These are phyloP conservation scores for Monilinia vaccinii-corymbosi DNA, from an alignment of 2,329 filamentous ascomycete genomes.

Conservation along the genomic window DNA sequence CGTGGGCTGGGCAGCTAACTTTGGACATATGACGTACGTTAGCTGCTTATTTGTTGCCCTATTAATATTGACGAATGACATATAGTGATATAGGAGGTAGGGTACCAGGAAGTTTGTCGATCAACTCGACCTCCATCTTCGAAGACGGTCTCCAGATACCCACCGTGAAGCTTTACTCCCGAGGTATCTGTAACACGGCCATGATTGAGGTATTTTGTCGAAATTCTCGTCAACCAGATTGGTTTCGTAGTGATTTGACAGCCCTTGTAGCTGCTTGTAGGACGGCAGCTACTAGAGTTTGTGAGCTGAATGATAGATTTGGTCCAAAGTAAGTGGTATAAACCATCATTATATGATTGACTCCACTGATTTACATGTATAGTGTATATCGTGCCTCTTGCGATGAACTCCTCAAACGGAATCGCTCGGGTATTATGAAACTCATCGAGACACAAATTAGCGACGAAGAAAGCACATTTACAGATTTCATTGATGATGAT, in stretches of 20 bases:
- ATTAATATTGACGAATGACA: neutral
- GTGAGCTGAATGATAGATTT: slow-evolving; percentile 1
- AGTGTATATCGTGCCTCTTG: slow-evolving; percentile 4
- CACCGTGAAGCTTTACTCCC: slow-evolving; percentile 2
- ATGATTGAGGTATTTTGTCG: neutral
- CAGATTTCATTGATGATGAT: neutral
- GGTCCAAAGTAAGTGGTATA: neutral
- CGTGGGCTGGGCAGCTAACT: slow-evolving; percentile 4
- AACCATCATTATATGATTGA: neutral
- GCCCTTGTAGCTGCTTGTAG: slow-evolving; percentile 4
- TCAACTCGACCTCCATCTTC: neutral
- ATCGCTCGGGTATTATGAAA: neutral
- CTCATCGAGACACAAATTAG: neutral
- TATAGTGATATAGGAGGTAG: slow-evolving; percentile 1
- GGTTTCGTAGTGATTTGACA: slow-evolving; percentile 2
- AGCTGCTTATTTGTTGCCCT: neutral
- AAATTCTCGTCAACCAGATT: slow-evolving; percentile 3
- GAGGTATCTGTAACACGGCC: neutral
- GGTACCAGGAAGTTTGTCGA: neutral
- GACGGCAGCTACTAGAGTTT: neutral
- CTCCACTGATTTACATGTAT: neutral
- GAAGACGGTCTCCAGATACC: slow-evolving; percentile 3
- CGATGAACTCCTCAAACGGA: neutral
- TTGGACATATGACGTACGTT: slow-evolving; percentile 3
- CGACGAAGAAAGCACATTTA: neutral